Evolutionary conservation across 441 rosid genomes (phyloP), one percentile per base, ranked within the genome.

Genomic region (Gossypium schwendimanii): DNA sequence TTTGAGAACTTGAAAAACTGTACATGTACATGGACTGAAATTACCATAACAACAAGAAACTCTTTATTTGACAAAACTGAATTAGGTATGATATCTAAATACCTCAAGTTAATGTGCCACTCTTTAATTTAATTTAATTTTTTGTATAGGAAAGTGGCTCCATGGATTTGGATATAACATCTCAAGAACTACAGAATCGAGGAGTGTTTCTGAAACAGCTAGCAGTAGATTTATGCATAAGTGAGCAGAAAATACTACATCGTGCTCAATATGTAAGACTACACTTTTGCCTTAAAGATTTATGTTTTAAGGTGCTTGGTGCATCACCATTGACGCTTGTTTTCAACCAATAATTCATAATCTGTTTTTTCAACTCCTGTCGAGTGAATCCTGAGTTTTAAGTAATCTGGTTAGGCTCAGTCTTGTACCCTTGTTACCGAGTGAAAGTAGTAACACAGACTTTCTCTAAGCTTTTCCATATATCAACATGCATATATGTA

Each of bases 81-180:
- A 18, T 18, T 9, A 21, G n/a, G 31, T 26, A 1, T 14, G 1
- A 11, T 36, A 55, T 72, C 7, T 4, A 59, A 39, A 23, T 49
- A 26, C 18, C 10, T 21, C 71, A n/a, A 47, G n/a, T 67, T 36
- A 24, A 21, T 55, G 2, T 70, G 28, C 23, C 23, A 55, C 21
- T 55, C 36, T 21, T 21, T 21, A 21, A 21, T 45, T 45, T 44
- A 31, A 31, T 31, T 31, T 31, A 31, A 4, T 44, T 44, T 12
- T 12, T 50, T 52, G 24, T 70, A 17, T 77, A 91, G 99, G 97
- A 82, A 79, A 94, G 97, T 82, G 97, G 96, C 80, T 84, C 92
- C 17, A 91, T 92, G 94, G 98, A 94, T 81, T 86, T 94, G 83
- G 99, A 94, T 62, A 86, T 91, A 78, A 91, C 97, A 75, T 92